Base-by-base conservation (phyloP, 2,329 filamentous ascomycete genomes). In the Lachnellula subtilissima region DNA sequence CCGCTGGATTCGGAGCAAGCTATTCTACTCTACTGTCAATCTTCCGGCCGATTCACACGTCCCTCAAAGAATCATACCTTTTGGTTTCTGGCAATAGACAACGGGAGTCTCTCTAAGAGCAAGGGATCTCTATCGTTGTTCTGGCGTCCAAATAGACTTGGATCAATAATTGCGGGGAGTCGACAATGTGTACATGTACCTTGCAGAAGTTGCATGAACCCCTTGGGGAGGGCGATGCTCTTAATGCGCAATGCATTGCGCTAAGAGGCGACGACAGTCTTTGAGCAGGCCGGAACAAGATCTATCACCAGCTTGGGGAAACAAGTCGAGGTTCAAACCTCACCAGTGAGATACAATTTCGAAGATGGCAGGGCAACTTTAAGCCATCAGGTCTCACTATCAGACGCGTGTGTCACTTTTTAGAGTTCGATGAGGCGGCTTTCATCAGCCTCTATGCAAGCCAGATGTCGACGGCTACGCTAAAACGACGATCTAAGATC, bases 191-290 rank as follows among this genome's bases (percentile, higher is more conserved):
- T 32, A 32, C 28, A 25, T 37, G 52, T 35, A 60, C 61, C 64
- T 67, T 67, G 58, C 61, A 65, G 62, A 60, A 50, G 48, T 48
- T 36, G 54, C 49, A 46, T 11, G 35, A 46, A 59, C 46, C 62
- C 62, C 63, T 61, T 63, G 48, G 46, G 40, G 54, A 65, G 61
- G 61, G 61, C 52, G 58, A 53, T 9, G 40, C 48, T 60, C 42
- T 62, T 65, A 61, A 64, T 40, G 35, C 45, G 37, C 9, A 42
- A 50, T 35, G 15, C 50, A 52, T 52, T 43, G n/a, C 39, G 22
- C 22, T 25, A 43, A 49, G 46, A 37, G 36, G 47, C 51, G 39
- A 36, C 43, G 50, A 40, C 55, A 58, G 45, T 56, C 48, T 52
- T 60, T 42, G 58, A 63, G 57, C 51, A 55, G 57, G 57, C 60